These are phyloP conservation scores for Fusarium sp. DNA, from an alignment of 2,329 filamentous ascomycete species.

Conservation along the genomic window DNA sequence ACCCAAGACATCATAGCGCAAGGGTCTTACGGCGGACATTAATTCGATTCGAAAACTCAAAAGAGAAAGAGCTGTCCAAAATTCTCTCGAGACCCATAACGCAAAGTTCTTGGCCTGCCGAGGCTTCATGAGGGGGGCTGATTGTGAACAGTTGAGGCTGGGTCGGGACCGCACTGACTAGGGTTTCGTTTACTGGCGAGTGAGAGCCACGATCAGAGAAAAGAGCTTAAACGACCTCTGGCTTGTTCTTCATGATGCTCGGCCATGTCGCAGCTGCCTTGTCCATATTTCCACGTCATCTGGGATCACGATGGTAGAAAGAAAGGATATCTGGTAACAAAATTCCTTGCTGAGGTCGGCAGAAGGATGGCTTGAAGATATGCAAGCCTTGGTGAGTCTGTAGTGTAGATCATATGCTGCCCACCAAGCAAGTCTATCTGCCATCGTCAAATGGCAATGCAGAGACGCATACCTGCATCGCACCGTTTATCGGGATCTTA, in stretches of 20 bases:
- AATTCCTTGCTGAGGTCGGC: constrained; percentile 1
- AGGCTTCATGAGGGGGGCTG: constrained; percentile 12
- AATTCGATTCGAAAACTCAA: constrained; percentile 16
- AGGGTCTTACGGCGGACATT: constrained; percentile 21
- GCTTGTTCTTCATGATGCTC: constrained; percentile 20
- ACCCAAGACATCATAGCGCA: constrained; percentile 8
- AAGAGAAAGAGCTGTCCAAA: neutral
- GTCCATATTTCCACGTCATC: constrained; percentile 5
- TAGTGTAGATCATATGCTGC: constrained; percentile 45
- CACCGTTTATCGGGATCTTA: constrained; percentile 44
- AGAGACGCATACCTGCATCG: constrained; percentile 38
- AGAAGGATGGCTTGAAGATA: constrained; percentile 6
- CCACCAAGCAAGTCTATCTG: constrained; percentile 39
- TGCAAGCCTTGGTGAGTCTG: constrained; percentile 35
- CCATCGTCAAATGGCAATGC: constrained; percentile 28
- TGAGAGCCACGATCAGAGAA: constrained; percentile 2
- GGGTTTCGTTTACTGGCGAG: constrained; percentile 22
- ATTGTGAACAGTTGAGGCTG: constrained; percentile 12
- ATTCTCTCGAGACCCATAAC: constrained; percentile 3
- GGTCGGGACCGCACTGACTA: constrained; percentile 19
- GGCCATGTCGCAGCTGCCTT: constrained; percentile 6
- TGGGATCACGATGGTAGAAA: constrained; percentile 5
- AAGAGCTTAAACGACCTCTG: constrained; percentile 9
- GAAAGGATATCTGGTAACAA: constrained; percentile 1
- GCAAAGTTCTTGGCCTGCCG: constrained; percentile 2